phyloP scores from a whole-genome alignment of 2,329 filamentous ascomycete species.

The Alternaria angustiovoidea region DNA sequence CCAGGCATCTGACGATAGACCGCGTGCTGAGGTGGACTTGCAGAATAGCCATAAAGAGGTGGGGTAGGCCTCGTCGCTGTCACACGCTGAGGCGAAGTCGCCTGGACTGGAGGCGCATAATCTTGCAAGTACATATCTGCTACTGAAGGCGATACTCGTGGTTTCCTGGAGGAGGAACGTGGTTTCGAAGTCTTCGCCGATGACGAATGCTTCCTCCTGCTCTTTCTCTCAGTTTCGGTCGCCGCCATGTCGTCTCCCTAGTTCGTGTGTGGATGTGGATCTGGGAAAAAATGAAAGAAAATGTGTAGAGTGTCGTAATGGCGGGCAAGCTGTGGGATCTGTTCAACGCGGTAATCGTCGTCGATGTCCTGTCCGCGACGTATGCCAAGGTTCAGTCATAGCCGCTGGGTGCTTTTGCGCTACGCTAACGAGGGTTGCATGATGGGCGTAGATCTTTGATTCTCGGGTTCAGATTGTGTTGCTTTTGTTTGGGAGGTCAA shows the following conservation, averaged over 20 bases:
- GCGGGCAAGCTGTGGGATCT: constrained; percentile 12
- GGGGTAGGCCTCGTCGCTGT: constrained; percentile 14
- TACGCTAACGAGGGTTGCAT: constrained; percentile 20
- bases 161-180: constrained; percentile 23
- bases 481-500: constrained; percentile 5
- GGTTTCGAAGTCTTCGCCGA: constrained; percentile 26
- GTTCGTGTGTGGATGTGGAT: background rate
- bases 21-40: constrained; percentile 26
- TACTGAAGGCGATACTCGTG: constrained; percentile 23
- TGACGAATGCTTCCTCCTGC: constrained; percentile 31
- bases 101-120: constrained; percentile 26
- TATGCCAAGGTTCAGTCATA: constrained; percentile 28
- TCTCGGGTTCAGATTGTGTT: constrained; percentile 4
- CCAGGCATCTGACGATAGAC: constrained; percentile 34
- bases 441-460: constrained; percentile 8
- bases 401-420: constrained; percentile 18
- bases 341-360: constrained; percentile 27
- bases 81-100: constrained; percentile 18
- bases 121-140: constrained; percentile 22
- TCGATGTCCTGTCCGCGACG: constrained; percentile 23
- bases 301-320: constrained; percentile 8
- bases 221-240: constrained; percentile 27
- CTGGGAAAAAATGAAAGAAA: background rate
- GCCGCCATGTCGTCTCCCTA: constrained; percentile 24
- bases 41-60: constrained; percentile 18